Percentiles rank a stretch among this genome's conserved stretches.
Conservation (phyloP, 2,329 filamentous ascomycete genomes). For the Exophiala sideris region DNA sequence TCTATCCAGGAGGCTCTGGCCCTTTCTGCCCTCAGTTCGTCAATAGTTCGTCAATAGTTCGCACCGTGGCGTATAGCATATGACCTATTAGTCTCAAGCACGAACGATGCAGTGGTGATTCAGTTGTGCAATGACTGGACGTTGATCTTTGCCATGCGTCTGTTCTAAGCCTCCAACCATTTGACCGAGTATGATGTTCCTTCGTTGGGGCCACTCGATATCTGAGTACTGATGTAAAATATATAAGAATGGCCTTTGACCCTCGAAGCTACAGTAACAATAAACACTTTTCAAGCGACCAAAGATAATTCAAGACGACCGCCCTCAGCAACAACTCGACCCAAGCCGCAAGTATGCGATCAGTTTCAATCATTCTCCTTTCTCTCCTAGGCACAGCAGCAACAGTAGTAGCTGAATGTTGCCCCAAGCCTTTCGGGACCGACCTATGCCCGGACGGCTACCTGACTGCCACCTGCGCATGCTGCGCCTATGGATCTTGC, state of each 20-base stretch:
- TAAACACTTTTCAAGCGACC: neutral
- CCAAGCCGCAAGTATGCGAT: constrained; percentile 2
- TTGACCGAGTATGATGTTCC: too few relatives aligned
- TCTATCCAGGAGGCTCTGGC: too few relatives aligned
- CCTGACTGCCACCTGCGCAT: neutral
- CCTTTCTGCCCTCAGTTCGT: too few relatives aligned
- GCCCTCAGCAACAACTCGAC: neutral
- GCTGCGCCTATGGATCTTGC: constrained; percentile 5
- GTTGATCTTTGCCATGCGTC: too few relatives aligned
- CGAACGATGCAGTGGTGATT: too few relatives aligned
- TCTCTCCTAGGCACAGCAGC: neutral
- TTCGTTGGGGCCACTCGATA: too few relatives aligned
- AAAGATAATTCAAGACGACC: neutral
- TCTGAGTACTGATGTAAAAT: neutral
- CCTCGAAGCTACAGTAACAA: neutral
- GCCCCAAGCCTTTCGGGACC: neutral
- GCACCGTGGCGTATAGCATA: too few relatives aligned
- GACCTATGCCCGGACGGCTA: neutral
- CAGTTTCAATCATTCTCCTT: neutral
- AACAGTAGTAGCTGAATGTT: constrained; percentile 2
- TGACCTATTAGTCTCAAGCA: too few relatives aligned
- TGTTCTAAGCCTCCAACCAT: too few relatives aligned
- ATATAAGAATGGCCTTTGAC: neutral
- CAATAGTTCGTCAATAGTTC: too few relatives aligned
- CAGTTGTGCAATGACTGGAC: too few relatives aligned